Evolutionary conservation across 371 early-diverging fungal species (phyloP), one percentile per base, ranked within the genome.

Genomic region (Furculomyces boomerangus): DNA sequence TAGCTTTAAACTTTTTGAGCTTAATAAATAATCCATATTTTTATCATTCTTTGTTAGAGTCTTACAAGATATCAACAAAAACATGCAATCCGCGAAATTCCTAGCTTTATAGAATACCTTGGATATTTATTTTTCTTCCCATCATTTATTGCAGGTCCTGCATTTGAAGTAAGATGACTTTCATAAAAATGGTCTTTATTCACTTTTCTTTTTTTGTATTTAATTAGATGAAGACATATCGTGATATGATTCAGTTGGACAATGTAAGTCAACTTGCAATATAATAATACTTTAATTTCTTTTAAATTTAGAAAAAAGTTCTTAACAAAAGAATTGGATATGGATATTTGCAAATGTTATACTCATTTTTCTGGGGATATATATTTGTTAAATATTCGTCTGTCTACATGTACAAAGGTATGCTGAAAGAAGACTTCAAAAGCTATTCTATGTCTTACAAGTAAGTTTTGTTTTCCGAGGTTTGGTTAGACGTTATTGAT

Each of bases 71-170:
- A 87, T 63, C 81, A 87, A 59, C 58, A 71, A 47, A 61, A 66
- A 20, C 77, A 80, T 64, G 74, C 74, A 27, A 72, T 89, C 31
- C 55, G 37, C 0, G 46, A 57, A 3, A 69, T 78, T 56, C 96
- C 96, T 0, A 61, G 73, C 3, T 55, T 89, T 28, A 61, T 86
- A 30, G 86, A 87, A 69, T 91, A 72, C 60, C 72, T 86, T 55
- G 92, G 92, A 27, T 96, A 83, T 74, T 65, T 84, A 41, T 86
- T 84, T 61, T 96, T 85, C 68, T 93, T 90, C 67, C 78, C 80
- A 40, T 80, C 84, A 0, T 81, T 91, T 60, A 61, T 87, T 14
- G 82, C 83, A 0, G 96, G 94, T 1, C 94, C 96, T 0, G 74
- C 88, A 1, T 83, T 90, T 56, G 88, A 86, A 59, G 53, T 53